Evolutionary conservation across 495 filamentous ascomycete genomes (phyloP).

Genomic region (Podospora bellae-mahoneyi): DNA sequence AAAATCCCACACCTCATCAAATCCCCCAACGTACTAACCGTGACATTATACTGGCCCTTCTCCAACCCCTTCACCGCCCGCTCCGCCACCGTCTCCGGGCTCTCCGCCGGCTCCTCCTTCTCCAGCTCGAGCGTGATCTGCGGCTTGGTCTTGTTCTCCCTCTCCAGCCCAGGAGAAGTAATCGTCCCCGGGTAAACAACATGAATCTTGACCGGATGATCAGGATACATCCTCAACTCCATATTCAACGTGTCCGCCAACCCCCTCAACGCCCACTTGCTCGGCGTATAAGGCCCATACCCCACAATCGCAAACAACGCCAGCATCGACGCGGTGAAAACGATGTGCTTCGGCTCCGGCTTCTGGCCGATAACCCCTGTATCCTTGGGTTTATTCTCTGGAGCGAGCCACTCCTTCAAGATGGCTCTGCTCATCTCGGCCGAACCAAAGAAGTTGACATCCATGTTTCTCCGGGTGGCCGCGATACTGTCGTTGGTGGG

Average conservation of each 20-base stretch:
- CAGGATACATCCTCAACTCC: constrained; percentile 77
- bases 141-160: constrained; percentile 79
- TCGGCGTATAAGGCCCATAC: constrained; percentile 81
- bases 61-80: constrained; percentile 72
- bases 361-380: constrained; percentile 11
- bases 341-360: constrained; percentile 64
- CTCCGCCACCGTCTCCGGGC: constrained; percentile 69
- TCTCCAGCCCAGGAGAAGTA: constrained; percentile 65
- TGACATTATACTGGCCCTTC: constrained; percentile 71
- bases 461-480: constrained; percentile 73
- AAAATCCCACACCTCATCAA: constrained; percentile 61
- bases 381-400: constrained; percentile 27
- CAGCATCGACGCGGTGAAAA: constrained; percentile 79
- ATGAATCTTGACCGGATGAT: constrained; percentile 69
- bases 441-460: constrained; percentile 87
- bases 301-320: constrained; percentile 75
- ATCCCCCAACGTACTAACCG: constrained; percentile 64
- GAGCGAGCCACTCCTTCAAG: constrained; percentile 57
- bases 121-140: constrained; percentile 77
- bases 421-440: constrained; percentile 78
- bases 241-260: constrained; percentile 78
- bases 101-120: constrained; percentile 73
- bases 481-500: constrained; percentile 64
- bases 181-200: constrained; percentile 86
- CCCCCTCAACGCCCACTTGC: constrained; percentile 80